A percentile compares a stretch with the other conserved stretches of the same genome.
Conservation (phyloP, 73 alveolate genomes). For the Paramecium biaurelia region DNA sequence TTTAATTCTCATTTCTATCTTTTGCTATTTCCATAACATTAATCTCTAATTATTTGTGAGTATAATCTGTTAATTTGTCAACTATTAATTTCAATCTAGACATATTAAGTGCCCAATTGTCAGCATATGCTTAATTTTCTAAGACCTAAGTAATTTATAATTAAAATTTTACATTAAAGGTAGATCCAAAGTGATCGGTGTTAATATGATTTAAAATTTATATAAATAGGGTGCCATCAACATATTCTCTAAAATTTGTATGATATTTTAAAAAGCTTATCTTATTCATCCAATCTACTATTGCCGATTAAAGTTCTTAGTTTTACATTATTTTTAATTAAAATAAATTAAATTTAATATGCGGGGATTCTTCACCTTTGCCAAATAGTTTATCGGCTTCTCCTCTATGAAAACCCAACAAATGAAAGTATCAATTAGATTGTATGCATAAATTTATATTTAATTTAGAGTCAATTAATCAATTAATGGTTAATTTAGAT, state of each 20-base stretch:
- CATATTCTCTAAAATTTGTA: neutral
- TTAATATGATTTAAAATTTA: constrained; percentile 8
- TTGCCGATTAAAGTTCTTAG: neutral
- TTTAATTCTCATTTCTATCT: neutral
- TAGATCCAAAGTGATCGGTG: constrained; percentile 29
- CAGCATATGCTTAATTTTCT: neutral
- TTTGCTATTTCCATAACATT: constrained; percentile 25
- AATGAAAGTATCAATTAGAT: neutral
- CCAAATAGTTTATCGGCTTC: neutral
- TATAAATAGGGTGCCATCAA: neutral
- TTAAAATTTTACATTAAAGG: neutral
- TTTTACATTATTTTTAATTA: neutral
- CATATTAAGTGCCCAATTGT: neutral
- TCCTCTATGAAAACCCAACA: neutral
- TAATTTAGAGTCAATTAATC: constrained; percentile 1
- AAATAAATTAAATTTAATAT: constrained; percentile 5
- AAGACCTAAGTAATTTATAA: neutral
- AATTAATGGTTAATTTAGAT: neutral
- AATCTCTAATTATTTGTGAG: neutral
- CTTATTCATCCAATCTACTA: constrained; percentile 10
- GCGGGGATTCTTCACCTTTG: constrained; percentile 28
- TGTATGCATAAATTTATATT: neutral
- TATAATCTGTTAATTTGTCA: neutral
- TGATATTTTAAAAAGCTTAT: neutral
- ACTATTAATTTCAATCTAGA: constrained; percentile 25